These are phyloP conservation scores for Penicillium sp. DNA, from an alignment of 2,329 filamentous ascomycete genomes.

Conservation along the genomic window DNA sequence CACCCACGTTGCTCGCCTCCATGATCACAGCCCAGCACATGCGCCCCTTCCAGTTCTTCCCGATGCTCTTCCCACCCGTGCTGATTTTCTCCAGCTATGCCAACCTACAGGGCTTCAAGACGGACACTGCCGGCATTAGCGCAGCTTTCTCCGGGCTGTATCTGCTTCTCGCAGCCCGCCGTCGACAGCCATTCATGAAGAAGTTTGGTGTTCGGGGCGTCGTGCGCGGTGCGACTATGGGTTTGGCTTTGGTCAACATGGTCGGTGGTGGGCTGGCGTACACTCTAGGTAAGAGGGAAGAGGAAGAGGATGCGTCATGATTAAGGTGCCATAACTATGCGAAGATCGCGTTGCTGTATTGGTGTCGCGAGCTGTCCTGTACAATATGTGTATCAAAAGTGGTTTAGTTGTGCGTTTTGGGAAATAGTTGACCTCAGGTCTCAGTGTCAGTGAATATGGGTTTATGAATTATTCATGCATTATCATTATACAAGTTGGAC, in stretches of 20 bases:
- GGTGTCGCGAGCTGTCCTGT: background rate
- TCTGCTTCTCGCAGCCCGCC: conserved; percentile 52
- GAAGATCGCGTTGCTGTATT: background rate
- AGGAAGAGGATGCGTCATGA: conserved; percentile 26
- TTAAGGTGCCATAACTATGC: background rate
- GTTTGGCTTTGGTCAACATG: conserved; percentile 40
- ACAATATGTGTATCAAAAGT: conserved; percentile 5
- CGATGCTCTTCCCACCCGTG: conserved; percentile 59
- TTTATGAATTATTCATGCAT: conserved; percentile 1
- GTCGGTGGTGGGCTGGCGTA: conserved; percentile 42
- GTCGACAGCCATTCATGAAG: conserved; percentile 42
- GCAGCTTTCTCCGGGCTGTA: conserved; percentile 60
- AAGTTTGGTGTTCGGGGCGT: conserved; percentile 40
- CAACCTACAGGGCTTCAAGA: conserved; percentile 54
- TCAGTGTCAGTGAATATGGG: background rate
- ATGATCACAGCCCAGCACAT: conserved; percentile 58
- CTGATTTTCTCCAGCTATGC: conserved; percentile 59
- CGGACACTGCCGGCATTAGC: conserved; percentile 55
- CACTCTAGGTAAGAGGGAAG: conserved; percentile 36
- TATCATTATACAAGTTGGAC: background rate
- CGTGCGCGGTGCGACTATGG: conserved; percentile 40
- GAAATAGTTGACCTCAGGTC: background rate
- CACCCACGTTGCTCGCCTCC: conserved; percentile 57
- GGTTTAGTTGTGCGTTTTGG: background rate
- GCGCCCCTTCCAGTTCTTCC: conserved; percentile 57